Evolutionary conservation across 2,329 filamentous ascomycete species (phyloP).

Genomic region (Stagonosporopsis tanaceti): DNA sequence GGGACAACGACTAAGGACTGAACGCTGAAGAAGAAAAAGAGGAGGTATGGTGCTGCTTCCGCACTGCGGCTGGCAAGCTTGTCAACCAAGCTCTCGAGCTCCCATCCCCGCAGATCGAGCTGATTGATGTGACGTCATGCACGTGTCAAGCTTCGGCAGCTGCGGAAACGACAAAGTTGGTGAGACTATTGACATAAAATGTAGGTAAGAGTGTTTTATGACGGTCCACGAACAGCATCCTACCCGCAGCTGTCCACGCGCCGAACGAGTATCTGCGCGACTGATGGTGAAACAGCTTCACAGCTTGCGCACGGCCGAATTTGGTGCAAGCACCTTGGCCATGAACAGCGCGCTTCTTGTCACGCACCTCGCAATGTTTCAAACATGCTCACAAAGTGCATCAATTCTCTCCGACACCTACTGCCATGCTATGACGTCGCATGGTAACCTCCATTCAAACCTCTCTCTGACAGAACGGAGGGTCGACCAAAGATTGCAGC

Average conservation of each 20-base stretch:
- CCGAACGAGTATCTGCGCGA: neutral
- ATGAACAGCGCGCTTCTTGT: too few species aligned
- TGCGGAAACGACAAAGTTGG: constrained; percentile 4
- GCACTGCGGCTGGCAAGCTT: constrained; percentile 13
- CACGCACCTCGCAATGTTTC: too few species aligned
- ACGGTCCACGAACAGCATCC: too few species aligned
- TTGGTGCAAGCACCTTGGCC: neutral
- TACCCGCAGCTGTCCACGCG: neutral
- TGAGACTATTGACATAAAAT: neutral
- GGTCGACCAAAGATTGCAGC: too few species aligned
- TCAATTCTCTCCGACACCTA: too few species aligned
- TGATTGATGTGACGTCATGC: constrained; percentile 11
- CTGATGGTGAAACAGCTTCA: neutral
- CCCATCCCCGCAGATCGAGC: constrained; percentile 13
- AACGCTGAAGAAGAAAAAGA: constrained; percentile 10
- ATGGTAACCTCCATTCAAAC: too few species aligned
- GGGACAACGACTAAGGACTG: neutral
- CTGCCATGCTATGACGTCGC: too few species aligned
- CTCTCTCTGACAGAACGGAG: too few species aligned
- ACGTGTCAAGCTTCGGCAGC: constrained; percentile 18
- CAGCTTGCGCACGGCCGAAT: constrained; percentile 8
- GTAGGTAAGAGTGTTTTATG: too few species aligned
- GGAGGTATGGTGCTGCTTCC: constrained; percentile 1
- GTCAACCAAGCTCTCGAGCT: constrained; percentile 19
- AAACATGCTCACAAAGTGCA: too few species aligned